Base-by-base conservation (phyloP, 441 rosid genomes). In the Biscutella auriculata region DNA sequence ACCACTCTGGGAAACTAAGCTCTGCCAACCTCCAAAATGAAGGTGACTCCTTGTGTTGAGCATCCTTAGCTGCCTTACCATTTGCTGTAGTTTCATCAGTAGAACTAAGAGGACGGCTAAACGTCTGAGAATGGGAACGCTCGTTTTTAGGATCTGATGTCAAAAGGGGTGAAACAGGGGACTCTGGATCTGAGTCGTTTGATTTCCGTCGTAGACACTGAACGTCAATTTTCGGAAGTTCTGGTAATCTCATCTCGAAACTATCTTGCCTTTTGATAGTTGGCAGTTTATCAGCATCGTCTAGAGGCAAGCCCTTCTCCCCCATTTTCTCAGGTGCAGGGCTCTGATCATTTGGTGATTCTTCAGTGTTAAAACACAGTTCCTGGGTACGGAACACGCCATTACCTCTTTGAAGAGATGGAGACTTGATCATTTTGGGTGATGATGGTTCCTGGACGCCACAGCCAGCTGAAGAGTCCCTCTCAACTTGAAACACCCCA, bases 71-170 rank as follows among this genome's bases (percentile, higher is more conserved):
- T 48, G 71, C 82, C 72, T 76, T 73, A 35, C 65, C 52, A 69
- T 80, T 77, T 43, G 69, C 49, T 11, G 78, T 70, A 69, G 76
- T 26, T 51, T 81, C 89, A 78, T 77, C 88, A 52, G 82, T 83
- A 62, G 74, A 77, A 73, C 91, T 75, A 60, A 54, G 85, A 53
- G 95, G 93, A 28, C 97, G 79, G 76, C 99, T 93, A 71, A 87
- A 93, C 28, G 96, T 93, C 77, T 93, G 96, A 8, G 99, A 93
- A 67, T 93, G 99, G 26, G 97, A 93, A 25, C 99, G 90, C 73
- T 93, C 99, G 69, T 77, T 89, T 75, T 87, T 82, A 44, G 97
- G 99, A 79, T 93, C 99, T 68, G 97, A 85, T 49, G 85, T 93
- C 80, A 93, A 76, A 65, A 93, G 88, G 28, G 99, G 97, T 32